Evolutionary conservation across 2,329 filamentous ascomycete species (phyloP).

Genomic region (Alternaria sp.): DNA sequence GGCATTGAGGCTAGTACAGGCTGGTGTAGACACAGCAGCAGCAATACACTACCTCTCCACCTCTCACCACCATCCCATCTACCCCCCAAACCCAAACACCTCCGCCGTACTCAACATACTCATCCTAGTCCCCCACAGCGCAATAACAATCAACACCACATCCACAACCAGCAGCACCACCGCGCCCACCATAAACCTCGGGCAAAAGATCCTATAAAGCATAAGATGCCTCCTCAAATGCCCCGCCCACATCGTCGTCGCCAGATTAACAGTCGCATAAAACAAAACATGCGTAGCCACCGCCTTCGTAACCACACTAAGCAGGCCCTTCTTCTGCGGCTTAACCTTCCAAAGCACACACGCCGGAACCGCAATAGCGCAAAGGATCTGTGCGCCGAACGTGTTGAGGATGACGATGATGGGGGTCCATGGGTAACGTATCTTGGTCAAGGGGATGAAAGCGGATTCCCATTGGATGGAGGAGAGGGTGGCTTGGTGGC

Average conservation of each 20-base stretch:
- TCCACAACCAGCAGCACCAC: constrained; percentile 77
- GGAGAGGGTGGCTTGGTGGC: constrained; percentile 86
- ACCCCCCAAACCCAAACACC: constrained; percentile 74
- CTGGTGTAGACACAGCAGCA: not conserved
- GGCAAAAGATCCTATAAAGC: constrained; percentile 93
- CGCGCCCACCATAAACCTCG: constrained; percentile 85
- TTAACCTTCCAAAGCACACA: constrained; percentile 88
- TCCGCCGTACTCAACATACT: constrained; percentile 82
- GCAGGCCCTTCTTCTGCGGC: constrained; percentile 67
- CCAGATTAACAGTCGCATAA: constrained; percentile 81
- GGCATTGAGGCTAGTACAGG: no score
- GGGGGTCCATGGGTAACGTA: constrained; percentile 90
- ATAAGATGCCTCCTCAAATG: constrained; percentile 90
- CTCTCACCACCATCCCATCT: constrained; percentile 77
- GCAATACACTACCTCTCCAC: not conserved
- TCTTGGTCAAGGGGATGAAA: constrained; percentile 83
- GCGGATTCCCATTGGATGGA: constrained; percentile 96
- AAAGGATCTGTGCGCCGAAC: constrained; percentile 86
- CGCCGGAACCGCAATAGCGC: constrained; percentile 78
- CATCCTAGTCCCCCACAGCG: constrained; percentile 75
- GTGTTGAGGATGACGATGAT: constrained; percentile 83
- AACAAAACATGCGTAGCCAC: constrained; percentile 79
- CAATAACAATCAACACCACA: constrained; percentile 72
- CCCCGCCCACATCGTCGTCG: constrained; percentile 89
- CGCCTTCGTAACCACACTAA: constrained; percentile 74